Conservation (phyloP, 2,329 filamentous ascomycete genomes). For the Hypoxylon sp. region DNA sequence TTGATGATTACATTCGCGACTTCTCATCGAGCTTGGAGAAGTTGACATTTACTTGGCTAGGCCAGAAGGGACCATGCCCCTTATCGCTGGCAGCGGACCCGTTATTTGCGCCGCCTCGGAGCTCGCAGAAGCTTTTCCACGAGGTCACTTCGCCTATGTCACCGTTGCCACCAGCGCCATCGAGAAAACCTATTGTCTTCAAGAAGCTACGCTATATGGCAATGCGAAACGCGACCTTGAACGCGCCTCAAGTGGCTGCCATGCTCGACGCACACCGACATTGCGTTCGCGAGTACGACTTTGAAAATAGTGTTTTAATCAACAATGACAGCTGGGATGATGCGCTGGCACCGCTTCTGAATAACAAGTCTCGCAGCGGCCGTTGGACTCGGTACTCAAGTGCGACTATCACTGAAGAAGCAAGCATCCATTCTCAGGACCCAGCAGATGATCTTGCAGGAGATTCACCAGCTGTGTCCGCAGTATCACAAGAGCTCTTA, state of each 20-base stretch:
- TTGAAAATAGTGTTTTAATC: conserved; percentile 80
- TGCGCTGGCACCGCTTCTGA: conserved; percentile 79
- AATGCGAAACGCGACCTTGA: conserved; percentile 80
- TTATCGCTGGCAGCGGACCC: conserved; percentile 79
- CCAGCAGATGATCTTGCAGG: conserved; percentile 58
- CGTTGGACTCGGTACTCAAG: conserved; percentile 62
- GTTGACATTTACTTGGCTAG: conserved; percentile 83
- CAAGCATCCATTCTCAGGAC: conserved; percentile 54
- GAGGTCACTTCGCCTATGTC: conserved; percentile 77
- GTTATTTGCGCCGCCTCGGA: conserved; percentile 71
- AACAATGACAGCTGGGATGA: conserved; percentile 83
- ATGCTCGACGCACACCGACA: conserved; percentile 77
- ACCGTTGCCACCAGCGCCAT: conserved; percentile 67
- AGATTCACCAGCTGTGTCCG: conserved; percentile 68
- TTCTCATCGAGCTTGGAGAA: conserved; percentile 77
- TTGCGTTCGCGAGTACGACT: conserved; percentile 82
- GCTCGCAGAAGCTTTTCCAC: conserved; percentile 71
- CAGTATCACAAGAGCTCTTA: conserved; percentile 67
- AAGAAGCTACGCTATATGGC: conserved; percentile 76
- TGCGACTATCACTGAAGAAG: conserved; percentile 53
- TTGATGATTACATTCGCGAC: conserved; percentile 83
- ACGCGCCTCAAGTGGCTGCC: conserved; percentile 76
- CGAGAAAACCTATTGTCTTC: conserved; percentile 74
- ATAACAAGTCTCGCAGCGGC: conserved; percentile 60
- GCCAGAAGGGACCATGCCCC: conserved; percentile 79